Evolutionary conservation across 352 stramenopile species (phyloP), one percentile per base, ranked within the genome.

Genomic region (Pythium grandisporangium): DNA sequence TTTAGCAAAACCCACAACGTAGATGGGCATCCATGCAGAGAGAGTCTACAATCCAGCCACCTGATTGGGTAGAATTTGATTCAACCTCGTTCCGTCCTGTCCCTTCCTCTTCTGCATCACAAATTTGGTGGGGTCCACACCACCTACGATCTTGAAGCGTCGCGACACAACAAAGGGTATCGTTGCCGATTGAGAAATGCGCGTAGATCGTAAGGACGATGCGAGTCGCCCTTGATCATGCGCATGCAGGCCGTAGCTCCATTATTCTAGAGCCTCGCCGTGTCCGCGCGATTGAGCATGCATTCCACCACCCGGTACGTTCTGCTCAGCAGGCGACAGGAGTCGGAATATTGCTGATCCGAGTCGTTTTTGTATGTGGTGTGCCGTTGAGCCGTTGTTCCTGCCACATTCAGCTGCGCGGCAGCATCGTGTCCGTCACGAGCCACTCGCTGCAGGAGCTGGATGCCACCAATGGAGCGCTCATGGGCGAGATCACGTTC

Each of bases 401-500:
- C n/a, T n/a, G n/a, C n/a, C n/a, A n/a, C n/a, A n/a, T n/a, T n/a
- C n/a, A 60, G 44, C 25, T 29, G 1, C 51, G 45, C 24, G 14
- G 29, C 12, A 47, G 30, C 22, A 24, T 70, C 29, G 56, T 92
- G 7, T 77, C 57, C 5, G 47, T 92, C 49, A 75, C 76, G 27
- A 58, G 44, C 22, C 58, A 70, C 17, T 69, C 59, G 14, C 41
- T 89, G 26, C 66, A 84, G 37, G 78, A 92, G 43, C 41, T 89
- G 22, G 71, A 92, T 24, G 48, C 68, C 4, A 45, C 53, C 2
- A 73, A 67, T 16, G 75, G 75, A 27, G 64, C 68, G 2, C 35
- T 80, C 5, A 48, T 84, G 5, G 65, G 69, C 19, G 65, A 87
- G 30, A 72, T 73, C 33, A 53, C 60, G 21, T 89, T 89, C 42